Conservation (phyloP, 1,284 basidiomycete species). For the Sporisorium exsertum region DNA sequence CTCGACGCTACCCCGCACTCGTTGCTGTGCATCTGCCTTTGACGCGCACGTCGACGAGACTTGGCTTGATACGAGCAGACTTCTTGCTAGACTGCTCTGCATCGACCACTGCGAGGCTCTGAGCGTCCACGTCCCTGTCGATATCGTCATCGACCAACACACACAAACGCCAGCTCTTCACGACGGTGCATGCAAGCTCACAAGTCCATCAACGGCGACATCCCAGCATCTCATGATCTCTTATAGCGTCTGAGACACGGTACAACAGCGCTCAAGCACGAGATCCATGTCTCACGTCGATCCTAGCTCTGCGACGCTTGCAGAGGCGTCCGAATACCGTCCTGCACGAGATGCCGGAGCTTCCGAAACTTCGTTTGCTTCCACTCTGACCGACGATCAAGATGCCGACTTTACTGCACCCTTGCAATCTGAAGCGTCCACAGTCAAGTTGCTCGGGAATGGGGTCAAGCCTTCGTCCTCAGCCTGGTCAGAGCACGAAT, state of each 20-base stretch:
- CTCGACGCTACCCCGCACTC: neutral
- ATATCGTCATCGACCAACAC: neutral
- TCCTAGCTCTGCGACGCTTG: constrained; percentile 1
- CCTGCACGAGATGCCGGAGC: constrained; percentile 6
- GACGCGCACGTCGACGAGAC: neutral
- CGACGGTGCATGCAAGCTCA: neutral
- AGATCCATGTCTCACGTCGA: constrained; percentile 21
- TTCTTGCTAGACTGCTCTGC: neutral
- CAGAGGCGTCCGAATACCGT: neutral
- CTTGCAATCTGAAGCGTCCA: constrained; percentile 9
- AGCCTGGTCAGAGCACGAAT: neutral
- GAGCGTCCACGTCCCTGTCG: neutral
- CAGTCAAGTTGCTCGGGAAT: constrained; percentile 1
- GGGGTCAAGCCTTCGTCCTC: constrained; percentile 6
- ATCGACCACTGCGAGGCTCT: neutral
- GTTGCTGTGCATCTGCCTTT: neutral
- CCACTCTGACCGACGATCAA: constrained; percentile 13
- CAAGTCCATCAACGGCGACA: neutral
- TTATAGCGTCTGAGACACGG: constrained; percentile 5
- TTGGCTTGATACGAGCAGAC: neutral
- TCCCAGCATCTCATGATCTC: neutral
- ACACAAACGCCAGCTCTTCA: neutral
- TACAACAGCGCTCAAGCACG: neutral
- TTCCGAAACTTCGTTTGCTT: constrained; percentile 27
- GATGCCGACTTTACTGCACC: constrained; percentile 12